These are phyloP conservation scores for Golubevia pallescens DNA, from an alignment of 1,284 basidiomycete species.

Conservation along the genomic window DNA sequence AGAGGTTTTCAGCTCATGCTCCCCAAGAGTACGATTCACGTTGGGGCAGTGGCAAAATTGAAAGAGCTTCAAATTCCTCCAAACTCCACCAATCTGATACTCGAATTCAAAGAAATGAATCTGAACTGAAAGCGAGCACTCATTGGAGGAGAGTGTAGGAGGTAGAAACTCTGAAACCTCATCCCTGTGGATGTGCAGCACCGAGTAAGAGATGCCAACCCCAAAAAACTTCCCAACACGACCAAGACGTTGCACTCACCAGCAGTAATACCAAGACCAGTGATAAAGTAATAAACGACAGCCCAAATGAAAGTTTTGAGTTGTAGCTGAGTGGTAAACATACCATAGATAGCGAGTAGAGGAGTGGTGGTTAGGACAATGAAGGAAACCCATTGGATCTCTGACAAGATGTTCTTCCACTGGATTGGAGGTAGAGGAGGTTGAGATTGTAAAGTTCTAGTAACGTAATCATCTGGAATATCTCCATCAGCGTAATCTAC, in stretches of 20 bases:
- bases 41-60: too few species aligned
- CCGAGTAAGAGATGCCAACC: too few species aligned
- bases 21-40: too few species aligned
- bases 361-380: slow-evolving; percentile 49
- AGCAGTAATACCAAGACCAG: slow-evolving; percentile 37
- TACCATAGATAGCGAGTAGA: slow-evolving; percentile 45
- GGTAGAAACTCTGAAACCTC: too few species aligned
- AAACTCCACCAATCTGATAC: too few species aligned
- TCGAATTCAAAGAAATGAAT: too few species aligned
- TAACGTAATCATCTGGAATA: slow-evolving; percentile 54
- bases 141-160: too few species aligned
- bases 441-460: slow-evolving; percentile 24
- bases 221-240: too few species aligned
- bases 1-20: too few species aligned
- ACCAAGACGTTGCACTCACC: neutral
- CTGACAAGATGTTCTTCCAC: slow-evolving; percentile 50
- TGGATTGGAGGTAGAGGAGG: slow-evolving; percentile 48
- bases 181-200: too few species aligned
- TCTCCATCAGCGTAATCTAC: slow-evolving; percentile 29
- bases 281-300: slow-evolving; percentile 54
- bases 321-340: slow-evolving; percentile 43
- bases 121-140: too few species aligned
- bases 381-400: slow-evolving; percentile 63
- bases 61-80: too few species aligned
- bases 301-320: slow-evolving; percentile 38